A percentile compares a stretch with the other conserved stretches of the same genome.
These are phyloP conservation scores for Geranomyces michiganensis DNA, from an alignment of 192 early-diverging fungal species.

Conservation along the genomic window DNA sequence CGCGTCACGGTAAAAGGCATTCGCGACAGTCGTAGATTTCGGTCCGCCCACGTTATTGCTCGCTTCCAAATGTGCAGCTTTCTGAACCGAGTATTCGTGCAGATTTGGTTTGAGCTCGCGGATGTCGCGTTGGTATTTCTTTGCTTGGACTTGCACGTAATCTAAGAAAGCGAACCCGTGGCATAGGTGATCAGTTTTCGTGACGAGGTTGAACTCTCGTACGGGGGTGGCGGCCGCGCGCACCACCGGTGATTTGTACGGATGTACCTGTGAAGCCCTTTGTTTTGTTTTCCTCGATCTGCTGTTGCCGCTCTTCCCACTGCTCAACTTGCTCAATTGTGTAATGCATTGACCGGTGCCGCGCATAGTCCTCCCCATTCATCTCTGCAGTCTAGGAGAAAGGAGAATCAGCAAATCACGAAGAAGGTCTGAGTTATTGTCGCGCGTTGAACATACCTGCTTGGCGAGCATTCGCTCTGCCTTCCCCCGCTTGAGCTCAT, in stretches of 20 bases:
- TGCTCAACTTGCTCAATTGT: slow-evolving; percentile 82
- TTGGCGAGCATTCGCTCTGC: slow-evolving; percentile 72
- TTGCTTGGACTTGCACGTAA: slow-evolving; percentile 80
- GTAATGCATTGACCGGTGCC: slow-evolving; percentile 79
- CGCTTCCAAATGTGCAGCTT: slow-evolving; percentile 42
- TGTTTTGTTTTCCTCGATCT: slow-evolving; percentile 66
- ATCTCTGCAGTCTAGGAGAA: slow-evolving; percentile 54
- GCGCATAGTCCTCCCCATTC: slow-evolving; percentile 80
- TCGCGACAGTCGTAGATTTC: background rate
- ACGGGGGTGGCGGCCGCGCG: no score
- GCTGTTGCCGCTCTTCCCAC: slow-evolving; percentile 81
- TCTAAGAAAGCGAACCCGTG: slow-evolving; percentile 57
- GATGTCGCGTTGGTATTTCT: slow-evolving; percentile 84
- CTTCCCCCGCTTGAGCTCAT: slow-evolving; percentile 71
- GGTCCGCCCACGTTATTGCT: background rate
- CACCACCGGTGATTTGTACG: no score
- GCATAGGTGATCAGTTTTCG: no score
- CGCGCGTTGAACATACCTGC: slow-evolving; percentile 33
- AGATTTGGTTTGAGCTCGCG: slow-evolving; percentile 85
- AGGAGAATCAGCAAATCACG: slow-evolving; percentile 16
- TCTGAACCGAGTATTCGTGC: slow-evolving; percentile 70
- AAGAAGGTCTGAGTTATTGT: background rate
- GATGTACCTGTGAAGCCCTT: slow-evolving; percentile 75
- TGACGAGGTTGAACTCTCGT: no score
- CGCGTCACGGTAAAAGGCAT: slow-evolving; percentile 64